Evolutionary conservation across 1,284 basidiomycete genomes (phyloP).

Genomic region (Pseudomicrostroma phylloplanum): DNA sequence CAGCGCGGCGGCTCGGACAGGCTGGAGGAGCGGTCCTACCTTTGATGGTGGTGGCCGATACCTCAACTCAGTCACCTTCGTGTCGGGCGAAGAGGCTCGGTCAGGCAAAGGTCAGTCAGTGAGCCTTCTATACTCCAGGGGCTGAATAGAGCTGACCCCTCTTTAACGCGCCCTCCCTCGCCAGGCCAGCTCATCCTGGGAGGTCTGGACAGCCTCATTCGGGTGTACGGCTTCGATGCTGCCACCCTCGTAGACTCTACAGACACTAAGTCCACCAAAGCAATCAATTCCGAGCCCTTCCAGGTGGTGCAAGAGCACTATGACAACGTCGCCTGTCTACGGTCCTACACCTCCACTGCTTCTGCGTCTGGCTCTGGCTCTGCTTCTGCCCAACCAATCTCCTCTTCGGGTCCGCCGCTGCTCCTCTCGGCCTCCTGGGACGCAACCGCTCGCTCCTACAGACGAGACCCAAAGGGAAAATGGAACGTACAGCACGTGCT

Average conservation of each 20-base stretch:
- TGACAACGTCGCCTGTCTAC: conserved; percentile 1
- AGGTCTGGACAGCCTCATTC: conserved; percentile 3
- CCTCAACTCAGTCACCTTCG: conserved; percentile 10
- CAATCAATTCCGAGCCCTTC: not conserved
- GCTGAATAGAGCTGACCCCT: not conserved
- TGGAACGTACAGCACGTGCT: conserved; percentile 20
- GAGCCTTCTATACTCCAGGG: not conserved
- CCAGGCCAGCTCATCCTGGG: not conserved
- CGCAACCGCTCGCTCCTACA: conserved; percentile 22
- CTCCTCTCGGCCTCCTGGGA: conserved; percentile 34
- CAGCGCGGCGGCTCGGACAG: not conserved
- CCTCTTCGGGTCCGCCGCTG: not conserved
- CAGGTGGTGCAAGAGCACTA: conserved; percentile 4
- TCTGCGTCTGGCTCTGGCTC: too few species aligned
- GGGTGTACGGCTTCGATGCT: not conserved
- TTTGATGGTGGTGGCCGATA: conserved; percentile 3
- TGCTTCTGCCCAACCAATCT: not conserved
- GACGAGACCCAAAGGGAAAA: conserved; percentile 4
- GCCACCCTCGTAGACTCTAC: not conserved
- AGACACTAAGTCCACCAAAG: not conserved
- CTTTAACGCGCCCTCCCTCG: not conserved
- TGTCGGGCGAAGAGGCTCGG: not conserved
- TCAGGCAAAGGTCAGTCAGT: not conserved
- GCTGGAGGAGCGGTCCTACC: not conserved
- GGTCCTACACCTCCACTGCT: not conserved